These are phyloP conservation scores for Pseudodiploospora longispora DNA, from an alignment of 2,329 filamentous ascomycete genomes.

Conservation along the genomic window DNA sequence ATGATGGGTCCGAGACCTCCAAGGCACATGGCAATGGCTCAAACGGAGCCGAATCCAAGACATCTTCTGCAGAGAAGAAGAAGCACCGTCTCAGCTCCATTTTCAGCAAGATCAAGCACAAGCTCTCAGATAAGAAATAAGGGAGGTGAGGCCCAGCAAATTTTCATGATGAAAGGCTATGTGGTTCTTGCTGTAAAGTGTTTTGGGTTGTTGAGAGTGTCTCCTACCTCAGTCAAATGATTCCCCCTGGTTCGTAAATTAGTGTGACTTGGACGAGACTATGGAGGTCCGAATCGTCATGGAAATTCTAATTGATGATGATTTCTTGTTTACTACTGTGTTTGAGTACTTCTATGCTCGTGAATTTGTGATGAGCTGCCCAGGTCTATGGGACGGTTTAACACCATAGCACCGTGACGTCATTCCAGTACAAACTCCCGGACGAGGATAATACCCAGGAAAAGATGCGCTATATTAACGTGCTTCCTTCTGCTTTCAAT, in stretches of 20 bases:
- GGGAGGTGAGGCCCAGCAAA: conserved; percentile 2
- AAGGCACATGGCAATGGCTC: conserved; percentile 7
- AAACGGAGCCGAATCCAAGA: too few relatives aligned
- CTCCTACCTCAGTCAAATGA: conserved; percentile 27
- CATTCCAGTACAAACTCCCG: too few relatives aligned
- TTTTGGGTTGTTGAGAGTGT: conserved; percentile 26
- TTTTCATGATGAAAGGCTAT: conserved; percentile 7
- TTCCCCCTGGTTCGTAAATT: conserved; percentile 28
- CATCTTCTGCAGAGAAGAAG: conserved; percentile 37
- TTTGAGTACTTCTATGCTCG: too few relatives aligned
- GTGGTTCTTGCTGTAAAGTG: conserved; percentile 15
- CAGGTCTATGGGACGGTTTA: too few relatives aligned
- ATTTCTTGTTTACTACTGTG: too few relatives aligned
- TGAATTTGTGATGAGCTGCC: too few relatives aligned
- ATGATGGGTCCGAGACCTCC: conserved; percentile 10
- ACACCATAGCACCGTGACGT: too few relatives aligned
- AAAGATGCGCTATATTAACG: too few relatives aligned
- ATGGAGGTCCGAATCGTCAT: too few relatives aligned
- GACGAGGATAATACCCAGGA: too few relatives aligned
- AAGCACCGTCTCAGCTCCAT: conserved; percentile 57
- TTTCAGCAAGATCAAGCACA: conserved; percentile 49
- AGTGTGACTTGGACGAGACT: conserved; percentile 20
- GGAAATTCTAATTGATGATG: too few relatives aligned
- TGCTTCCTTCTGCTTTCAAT: too few relatives aligned
- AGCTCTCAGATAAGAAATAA: conserved; percentile 27